phyloP scores from a whole-genome alignment of 2,329 filamentous ascomycete species.

The Pyrenophora teres region DNA sequence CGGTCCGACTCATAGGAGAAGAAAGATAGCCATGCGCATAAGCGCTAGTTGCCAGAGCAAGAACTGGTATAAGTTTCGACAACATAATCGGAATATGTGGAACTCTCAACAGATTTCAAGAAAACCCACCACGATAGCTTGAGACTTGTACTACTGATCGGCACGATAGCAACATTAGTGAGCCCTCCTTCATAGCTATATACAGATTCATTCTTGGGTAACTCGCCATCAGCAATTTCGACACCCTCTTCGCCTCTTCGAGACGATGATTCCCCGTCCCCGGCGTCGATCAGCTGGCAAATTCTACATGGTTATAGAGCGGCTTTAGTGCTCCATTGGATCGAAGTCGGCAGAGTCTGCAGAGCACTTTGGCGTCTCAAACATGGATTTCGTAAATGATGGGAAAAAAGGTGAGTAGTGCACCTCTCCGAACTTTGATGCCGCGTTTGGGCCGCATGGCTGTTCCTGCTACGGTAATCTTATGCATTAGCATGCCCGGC shows the following conservation, averaged over 20 bases:
- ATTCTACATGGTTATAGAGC: background rate
- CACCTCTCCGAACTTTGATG: background rate
- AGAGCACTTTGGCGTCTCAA: background rate
- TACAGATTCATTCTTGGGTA: background rate
- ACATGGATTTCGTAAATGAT: background rate
- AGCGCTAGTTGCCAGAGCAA: slow-evolving; percentile 26
- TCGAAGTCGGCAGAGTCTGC: slow-evolving; percentile 5
- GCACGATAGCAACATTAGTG: background rate
- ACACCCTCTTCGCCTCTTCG: background rate
- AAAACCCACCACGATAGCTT: background rate
- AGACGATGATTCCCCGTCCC: background rate
- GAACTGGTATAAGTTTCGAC: slow-evolving; percentile 16
- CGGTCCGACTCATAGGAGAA: slow-evolving; percentile 42
- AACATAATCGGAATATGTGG: slow-evolving; percentile 20
- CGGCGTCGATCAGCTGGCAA: background rate
- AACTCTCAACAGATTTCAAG: background rate
- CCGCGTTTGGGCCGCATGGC: background rate
- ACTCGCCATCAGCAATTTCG: background rate
- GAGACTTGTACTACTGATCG: background rate
- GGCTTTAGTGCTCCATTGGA: slow-evolving; percentile 1
- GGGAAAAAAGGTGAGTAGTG: background rate
- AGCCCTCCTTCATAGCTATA: background rate
- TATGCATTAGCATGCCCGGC: slow-evolving; percentile 5
- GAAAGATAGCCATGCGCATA: slow-evolving; percentile 41
- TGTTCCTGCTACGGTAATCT: background rate